Percentiles rank a stretch among this genome's conserved stretches.
phyloP scores from a whole-genome alignment of 78 protist species.

The Dictyostelium intermedium region DNA sequence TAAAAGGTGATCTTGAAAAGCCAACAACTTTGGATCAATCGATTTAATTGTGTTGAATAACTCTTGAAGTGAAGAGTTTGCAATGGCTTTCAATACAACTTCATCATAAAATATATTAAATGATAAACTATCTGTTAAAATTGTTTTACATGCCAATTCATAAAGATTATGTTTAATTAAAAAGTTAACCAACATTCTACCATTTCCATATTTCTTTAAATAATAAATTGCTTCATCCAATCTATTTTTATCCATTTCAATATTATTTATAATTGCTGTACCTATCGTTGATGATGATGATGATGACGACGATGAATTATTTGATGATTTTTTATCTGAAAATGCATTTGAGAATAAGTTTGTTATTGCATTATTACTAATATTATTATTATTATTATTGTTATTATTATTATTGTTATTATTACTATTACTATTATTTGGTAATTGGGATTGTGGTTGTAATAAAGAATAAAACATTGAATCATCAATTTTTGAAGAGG shows the following conservation, averaged over 20 bases:
- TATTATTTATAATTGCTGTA: not conserved
- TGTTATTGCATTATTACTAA: not conserved
- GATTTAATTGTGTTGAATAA: constrained; percentile 15
- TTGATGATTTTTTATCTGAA: not conserved
- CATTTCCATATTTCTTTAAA: constrained; percentile 67
- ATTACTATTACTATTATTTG: not conserved
- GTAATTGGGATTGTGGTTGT: constrained; percentile 9
- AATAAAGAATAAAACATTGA: constrained; percentile 13
- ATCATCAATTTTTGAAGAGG: constrained; percentile 41
- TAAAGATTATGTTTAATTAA: constrained; percentile 44
- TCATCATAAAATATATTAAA: constrained; percentile 57
- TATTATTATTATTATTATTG: not conserved
- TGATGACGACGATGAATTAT: no score
- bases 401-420: not conserved
- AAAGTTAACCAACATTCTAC: constrained; percentile 38
- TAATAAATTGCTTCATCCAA: constrained; percentile 70
- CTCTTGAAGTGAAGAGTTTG: constrained; percentile 10
- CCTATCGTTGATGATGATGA: not conserved
- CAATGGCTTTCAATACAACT: constrained; percentile 9
- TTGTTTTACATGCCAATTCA: constrained; percentile 38
- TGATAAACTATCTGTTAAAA: not conserved
- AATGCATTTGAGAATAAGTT: constrained; percentile 11
- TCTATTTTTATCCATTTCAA: constrained; percentile 15
- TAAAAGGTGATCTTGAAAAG: constrained; percentile 49
- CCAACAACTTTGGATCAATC: constrained; percentile 27